Conservation (phyloP, 768 basidiomycete species). For the Rhodotorula babjevae region DNA sequence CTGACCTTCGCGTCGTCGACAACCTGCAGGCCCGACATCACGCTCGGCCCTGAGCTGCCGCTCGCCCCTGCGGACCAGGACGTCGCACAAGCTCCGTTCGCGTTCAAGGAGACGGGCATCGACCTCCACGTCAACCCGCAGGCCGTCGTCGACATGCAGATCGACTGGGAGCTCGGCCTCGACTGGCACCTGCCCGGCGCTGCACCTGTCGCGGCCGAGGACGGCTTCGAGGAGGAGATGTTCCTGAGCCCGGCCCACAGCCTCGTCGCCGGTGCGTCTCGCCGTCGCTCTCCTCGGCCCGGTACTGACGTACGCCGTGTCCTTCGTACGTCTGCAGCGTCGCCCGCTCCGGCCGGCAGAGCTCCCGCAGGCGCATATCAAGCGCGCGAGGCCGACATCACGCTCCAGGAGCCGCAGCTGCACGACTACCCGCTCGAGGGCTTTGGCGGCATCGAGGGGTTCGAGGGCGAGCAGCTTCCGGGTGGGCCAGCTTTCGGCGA, state of each 20-base stretch:
- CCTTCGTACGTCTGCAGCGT: not conserved
- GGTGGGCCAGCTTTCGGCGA: constrained; percentile 15
- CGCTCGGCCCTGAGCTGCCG: constrained; percentile 3
- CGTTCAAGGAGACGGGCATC: constrained; percentile 5
- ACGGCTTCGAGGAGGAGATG: constrained; percentile 6
- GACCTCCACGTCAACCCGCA: constrained; percentile 14
- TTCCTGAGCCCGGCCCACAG: not conserved
- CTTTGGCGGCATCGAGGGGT: not conserved
- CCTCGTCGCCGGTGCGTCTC: not conserved
- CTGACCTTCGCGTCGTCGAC: not conserved
- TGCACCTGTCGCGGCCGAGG: no score
- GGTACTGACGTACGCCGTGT: not conserved
- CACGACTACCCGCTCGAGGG: constrained; percentile 23
- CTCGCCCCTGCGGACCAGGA: not conserved
- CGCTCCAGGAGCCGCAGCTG: constrained; percentile 34
- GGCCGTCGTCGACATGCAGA: constrained; percentile 2
- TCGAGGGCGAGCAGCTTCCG: constrained; percentile 9
- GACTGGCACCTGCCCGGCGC: constrained; percentile 23
- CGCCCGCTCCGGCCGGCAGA: not conserved
- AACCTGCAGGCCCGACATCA: constrained; percentile 3
- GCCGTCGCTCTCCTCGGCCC: not conserved
- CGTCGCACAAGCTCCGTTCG: no score
- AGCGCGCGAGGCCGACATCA: constrained; percentile 26
- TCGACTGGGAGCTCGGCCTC: constrained; percentile 1
- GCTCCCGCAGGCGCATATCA: constrained; percentile 8